phyloP scores from a whole-genome alignment of 345 rosid species.

The Boechera stricta region DNA sequence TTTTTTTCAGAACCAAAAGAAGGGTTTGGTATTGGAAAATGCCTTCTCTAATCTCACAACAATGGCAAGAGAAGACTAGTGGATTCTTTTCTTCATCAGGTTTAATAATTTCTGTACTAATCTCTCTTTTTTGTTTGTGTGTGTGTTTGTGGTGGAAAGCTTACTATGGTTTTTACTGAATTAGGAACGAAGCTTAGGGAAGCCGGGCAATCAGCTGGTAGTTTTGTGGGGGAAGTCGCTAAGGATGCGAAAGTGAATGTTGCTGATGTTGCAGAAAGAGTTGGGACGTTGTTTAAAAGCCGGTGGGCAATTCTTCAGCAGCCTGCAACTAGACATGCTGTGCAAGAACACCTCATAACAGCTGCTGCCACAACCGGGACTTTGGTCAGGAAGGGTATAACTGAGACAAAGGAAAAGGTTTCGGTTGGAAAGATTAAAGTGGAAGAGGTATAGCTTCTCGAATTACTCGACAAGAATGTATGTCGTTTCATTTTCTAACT shows the following conservation, averaged over 20 bases:
- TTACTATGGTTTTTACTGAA: constrained; percentile 20
- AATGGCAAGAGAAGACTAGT: constrained; percentile 85
- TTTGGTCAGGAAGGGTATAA: constrained; percentile 76
- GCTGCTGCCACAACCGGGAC: constrained; percentile 94
- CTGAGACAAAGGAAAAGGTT: constrained; percentile 91
- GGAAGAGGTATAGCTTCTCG: constrained; percentile 68
- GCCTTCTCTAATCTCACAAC: constrained; percentile 79
- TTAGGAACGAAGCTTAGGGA: constrained; percentile 83
- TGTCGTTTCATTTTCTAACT: not conserved
- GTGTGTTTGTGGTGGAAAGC: constrained; percentile 27
- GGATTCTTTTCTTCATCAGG: constrained; percentile 94
- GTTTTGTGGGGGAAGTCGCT: constrained; percentile 82
- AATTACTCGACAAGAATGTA: constrained; percentile 15
- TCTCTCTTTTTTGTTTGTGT: not conserved
- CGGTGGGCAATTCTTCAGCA: constrained; percentile 86
- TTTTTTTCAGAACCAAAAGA: too few species aligned
- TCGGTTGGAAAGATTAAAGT: constrained; percentile 86
- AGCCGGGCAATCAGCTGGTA: constrained; percentile 85
- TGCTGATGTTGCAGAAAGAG: constrained; percentile 79
- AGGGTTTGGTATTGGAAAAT: constrained; percentile 45
- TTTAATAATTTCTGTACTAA: constrained; percentile 32
- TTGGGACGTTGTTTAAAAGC: constrained; percentile 70
- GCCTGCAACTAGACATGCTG: constrained; percentile 81
- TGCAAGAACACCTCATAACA: constrained; percentile 78
- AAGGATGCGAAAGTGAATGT: constrained; percentile 95